phyloP scores from a whole-genome alignment of 169 alveolate species.

The Neospora caninum region DNA sequence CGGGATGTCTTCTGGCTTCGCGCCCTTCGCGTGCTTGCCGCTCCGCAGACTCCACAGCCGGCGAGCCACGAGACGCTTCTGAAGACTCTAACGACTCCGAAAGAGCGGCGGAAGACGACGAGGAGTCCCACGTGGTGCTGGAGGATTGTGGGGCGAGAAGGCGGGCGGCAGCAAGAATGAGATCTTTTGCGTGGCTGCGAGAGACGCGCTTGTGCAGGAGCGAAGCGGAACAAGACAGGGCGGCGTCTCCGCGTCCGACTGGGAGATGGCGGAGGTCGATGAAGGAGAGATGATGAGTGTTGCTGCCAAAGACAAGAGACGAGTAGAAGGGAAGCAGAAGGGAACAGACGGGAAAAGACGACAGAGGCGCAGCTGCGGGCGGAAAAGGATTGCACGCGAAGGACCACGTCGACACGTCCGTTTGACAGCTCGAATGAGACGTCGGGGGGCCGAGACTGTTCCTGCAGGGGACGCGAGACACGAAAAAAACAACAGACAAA shows the following conservation, averaged over 20 bases:
- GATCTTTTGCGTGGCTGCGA: neutral
- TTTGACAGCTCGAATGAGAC: neutral
- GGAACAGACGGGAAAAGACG: neutral
- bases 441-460: slow-evolving; percentile 2
- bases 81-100: too few relatives aligned
- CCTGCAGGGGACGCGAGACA: neutral
- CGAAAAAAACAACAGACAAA: neutral
- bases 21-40: too few relatives aligned
- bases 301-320: slow-evolving; percentile 16
- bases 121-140: neutral
- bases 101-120: too few relatives aligned
- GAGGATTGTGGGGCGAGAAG: neutral
- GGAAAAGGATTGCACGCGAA: slow-evolving; percentile 16
- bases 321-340: neutral
- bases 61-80: too few relatives aligned
- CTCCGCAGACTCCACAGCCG: too few relatives aligned
- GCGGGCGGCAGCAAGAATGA: neutral
- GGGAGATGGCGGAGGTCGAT: slow-evolving; percentile 14
- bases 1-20: too few relatives aligned
- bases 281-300: neutral
- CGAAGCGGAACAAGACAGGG: neutral
- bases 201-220: neutral
- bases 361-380: neutral
- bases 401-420: neutral
- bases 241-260: neutral